Conservation (phyloP, 164 flowering plant species). For the Annona squamosa region DNA sequence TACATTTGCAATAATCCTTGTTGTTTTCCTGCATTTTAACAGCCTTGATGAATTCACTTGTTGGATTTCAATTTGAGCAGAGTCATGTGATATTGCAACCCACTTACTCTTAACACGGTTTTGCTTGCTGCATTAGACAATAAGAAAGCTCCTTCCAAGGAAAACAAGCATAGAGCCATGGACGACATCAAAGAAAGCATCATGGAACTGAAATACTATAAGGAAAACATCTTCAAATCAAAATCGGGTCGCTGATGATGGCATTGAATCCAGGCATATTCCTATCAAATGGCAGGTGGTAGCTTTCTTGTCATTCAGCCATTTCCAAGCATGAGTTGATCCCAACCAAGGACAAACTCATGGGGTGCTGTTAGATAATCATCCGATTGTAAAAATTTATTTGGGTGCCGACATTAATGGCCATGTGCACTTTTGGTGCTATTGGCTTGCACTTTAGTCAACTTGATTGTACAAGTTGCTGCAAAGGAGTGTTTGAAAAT, state of each 20-base stretch:
- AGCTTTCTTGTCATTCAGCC: background rate
- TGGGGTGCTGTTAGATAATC: background rate
- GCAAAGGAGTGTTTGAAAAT: background rate
- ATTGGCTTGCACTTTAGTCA: background rate
- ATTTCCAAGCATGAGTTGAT: background rate
- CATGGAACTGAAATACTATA: slow-evolving; percentile 70
- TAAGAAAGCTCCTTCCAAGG: slow-evolving; percentile 65
- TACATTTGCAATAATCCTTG: background rate
- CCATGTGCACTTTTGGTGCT: background rate
- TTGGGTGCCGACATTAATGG: background rate
- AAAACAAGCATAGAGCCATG: slow-evolving; percentile 82
- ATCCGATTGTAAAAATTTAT: background rate
- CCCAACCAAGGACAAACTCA: background rate
- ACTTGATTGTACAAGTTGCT: background rate
- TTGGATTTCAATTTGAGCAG: background rate
- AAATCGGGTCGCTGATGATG: slow-evolving; percentile 13
- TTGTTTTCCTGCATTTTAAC: background rate
- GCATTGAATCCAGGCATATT: background rate
- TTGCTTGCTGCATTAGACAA: slow-evolving; percentile 32
- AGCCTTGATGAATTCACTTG: background rate
- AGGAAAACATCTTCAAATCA: slow-evolving; percentile 63
- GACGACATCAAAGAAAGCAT: slow-evolving; percentile 95
- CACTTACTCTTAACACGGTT: background rate
- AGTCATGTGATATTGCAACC: background rate
- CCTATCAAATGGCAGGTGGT: background rate